Conservation (phyloP, 805 yeast species). For the Candida golubevii region DNA sequence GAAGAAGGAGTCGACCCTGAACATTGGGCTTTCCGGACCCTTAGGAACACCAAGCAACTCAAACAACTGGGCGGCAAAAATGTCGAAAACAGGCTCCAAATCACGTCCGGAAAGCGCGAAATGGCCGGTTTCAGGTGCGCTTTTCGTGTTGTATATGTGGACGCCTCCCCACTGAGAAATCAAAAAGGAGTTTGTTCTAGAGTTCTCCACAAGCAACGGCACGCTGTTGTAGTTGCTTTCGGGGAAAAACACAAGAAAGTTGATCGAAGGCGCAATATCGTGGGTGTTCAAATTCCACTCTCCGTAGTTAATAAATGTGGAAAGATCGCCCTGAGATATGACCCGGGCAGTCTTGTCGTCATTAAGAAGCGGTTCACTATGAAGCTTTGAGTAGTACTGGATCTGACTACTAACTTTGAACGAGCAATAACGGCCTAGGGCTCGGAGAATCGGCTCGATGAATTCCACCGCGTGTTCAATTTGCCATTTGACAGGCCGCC, state of each 20-base stretch:
- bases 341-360: conserved; percentile 24
- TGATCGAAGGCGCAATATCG: conserved; percentile 61
- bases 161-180: conserved; percentile 94
- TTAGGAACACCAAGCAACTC: conserved; percentile 66
- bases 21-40: conserved; percentile 52
- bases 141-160: conserved; percentile 41
- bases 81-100: conserved; percentile 56
- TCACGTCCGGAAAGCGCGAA: conserved; percentile 37
- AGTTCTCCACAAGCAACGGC: conserved; percentile 48
- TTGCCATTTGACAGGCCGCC: conserved; percentile 69
- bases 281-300: conserved; percentile 71
- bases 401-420: conserved; percentile 78
- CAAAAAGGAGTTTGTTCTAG: conserved; percentile 54
- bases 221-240: conserved; percentile 35
- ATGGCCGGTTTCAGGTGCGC: conserved; percentile 17
- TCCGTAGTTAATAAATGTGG: conserved; percentile 78
- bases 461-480: conserved; percentile 49
- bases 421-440: conserved; percentile 54
- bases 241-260: conserved; percentile 69
- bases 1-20: conserved; percentile 62
- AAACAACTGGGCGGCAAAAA: conserved; percentile 71
- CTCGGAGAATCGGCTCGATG: conserved; percentile 53
- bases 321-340: conserved; percentile 50
- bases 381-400: conserved; percentile 56
- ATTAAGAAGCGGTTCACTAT: conserved; percentile 22